phyloP scores from a whole-genome alignment of 345 rosid species.

The rapeseed (Brassica napus) region Da-Ae NC_063442.1:5931501-5932000 shows the following conservation, averaged over 20 bases:
- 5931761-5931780: background rate
- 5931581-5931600: background rate
- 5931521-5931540: constrained; percentile 76
- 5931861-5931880: constrained; percentile 70
- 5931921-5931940: constrained; percentile 33
- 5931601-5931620: constrained; percentile 45
- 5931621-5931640: constrained; percentile 72
- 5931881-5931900: constrained; percentile 65
- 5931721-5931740: constrained; percentile 77
- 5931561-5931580: background rate
- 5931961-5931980: constrained; percentile 16
- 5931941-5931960: background rate
- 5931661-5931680: constrained; percentile 90
- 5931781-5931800: background rate
- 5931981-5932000: background rate
- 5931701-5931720: constrained; percentile 81
- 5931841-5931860: constrained; percentile 43
- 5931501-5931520: constrained; percentile 61
- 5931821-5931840: constrained; percentile 40
- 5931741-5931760: constrained; percentile 57
- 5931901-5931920: constrained; percentile 60
- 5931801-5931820: background rate
- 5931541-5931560: background rate
- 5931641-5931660: constrained; percentile 77
- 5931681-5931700: constrained; percentile 85